Base-by-base conservation (phyloP, 108 stramenopile species). In the Pelagomonas calceolata region DNA sequence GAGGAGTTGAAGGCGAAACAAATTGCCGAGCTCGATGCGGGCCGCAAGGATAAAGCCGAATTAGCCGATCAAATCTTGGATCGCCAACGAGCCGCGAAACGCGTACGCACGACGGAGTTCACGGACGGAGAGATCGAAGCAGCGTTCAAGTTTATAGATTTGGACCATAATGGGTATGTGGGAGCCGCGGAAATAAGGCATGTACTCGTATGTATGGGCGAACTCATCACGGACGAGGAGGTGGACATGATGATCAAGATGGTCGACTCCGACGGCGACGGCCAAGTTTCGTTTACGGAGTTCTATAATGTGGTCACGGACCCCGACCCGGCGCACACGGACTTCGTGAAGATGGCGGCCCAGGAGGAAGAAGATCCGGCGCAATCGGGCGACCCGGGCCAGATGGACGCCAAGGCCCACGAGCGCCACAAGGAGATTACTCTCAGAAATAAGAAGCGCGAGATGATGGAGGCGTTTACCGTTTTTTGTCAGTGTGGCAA, bases 211-310 rank as follows among this genome's bases (percentile, higher is more conserved):
- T 89, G 89, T 72, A 91, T 91, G 90, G 91, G 91, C 43, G 90
- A 92, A 73, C 84, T 88, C 34, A 89, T 92, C 64, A 88, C 91
- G 16, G 88, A 88, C 63, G 89, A 88, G 77, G 89, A 90, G 69
- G 80, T 90, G 14, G 89, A 90, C 69, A 85, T 89, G 84, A 92
- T 92, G 91, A 90, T 92, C 18, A 45, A 76, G 35, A 88, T 92
- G 85, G 79, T 91, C 29, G 90, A 92, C 70, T 32, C 29, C 33
- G 89, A 91, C 68, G 90, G 90, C 16, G 91, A 92, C 67, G 91
- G 91, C 29, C 88, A 90, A 68, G 89, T 92, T 15, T 80, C 82
- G 31, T 92, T 75, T 71, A 74, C 75, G n/a, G 86, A 88, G 68
- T 92, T 91, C 79, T 77, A 82, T 64, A 66, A 75, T 26, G 74